Base-by-base conservation (phyloP, 164 flowering plant species). In the Berberis thunbergii region DNA sequence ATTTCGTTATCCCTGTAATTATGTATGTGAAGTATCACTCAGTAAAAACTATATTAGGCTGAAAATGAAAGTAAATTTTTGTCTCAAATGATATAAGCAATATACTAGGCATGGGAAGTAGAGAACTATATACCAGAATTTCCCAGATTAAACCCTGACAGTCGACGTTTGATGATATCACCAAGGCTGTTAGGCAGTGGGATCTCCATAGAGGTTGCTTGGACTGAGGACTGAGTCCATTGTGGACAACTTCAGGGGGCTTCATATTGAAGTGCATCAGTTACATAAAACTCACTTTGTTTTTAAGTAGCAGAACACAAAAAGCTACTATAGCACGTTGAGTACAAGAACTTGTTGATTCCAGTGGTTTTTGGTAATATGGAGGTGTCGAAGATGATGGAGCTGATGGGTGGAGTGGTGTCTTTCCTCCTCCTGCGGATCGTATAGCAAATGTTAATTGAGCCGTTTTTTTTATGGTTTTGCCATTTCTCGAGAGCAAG, bases 221-320 rank as follows among this genome's bases (percentile, higher is more conserved):
- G 4, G 84, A 74, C 42, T 64, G 70, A 59, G 82, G 74, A 44
- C 75, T 83, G 49, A 65, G 70, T 74, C 85, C 84, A 56, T 72
- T 77, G 46, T 73, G 75, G 59, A 70, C 57, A 75, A 84, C 88
- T 70, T 82, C 89, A 68, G 66, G 70, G 56, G 75, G 78, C 94
- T 89, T 67, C 79, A 76, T 54, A 71, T 59, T 39, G 59, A 66
- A 72, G 68, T 11, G 48, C 6, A 39, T 54, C 9, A 8, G 8
- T 41, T 59, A 52, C 70, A 52, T 59, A 6, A 72, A 57, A 65
- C 38, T 57, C 41, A 60, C 7, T 13, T 5, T 10, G 58, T 38
- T 4, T 3, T 52, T 40, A 38, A 26, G 26, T 26, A 26, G 0
- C 1, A 39, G 46, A 41, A 59, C 45, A 50, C 66, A 49, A 26